phyloP scores from a whole-genome alignment of 2,329 filamentous ascomycete species.

The Aspergillus terreus region DNA sequence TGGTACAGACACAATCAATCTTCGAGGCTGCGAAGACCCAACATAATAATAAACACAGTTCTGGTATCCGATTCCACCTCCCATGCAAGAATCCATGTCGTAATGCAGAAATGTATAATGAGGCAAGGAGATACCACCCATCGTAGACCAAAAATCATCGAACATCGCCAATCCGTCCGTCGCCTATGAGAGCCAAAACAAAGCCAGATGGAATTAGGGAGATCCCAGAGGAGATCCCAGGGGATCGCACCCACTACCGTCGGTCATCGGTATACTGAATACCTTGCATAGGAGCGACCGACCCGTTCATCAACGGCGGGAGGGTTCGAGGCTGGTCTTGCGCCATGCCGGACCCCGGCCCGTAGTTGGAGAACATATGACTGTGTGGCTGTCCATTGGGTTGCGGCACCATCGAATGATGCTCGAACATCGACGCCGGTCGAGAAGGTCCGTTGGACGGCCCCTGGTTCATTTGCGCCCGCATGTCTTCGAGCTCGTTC shows the following conservation, averaged over 20 bases:
- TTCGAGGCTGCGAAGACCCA: not conserved
- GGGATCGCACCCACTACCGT: slow-evolving; percentile 25
- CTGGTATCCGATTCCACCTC: not conserved
- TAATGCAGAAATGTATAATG: slow-evolving; percentile 9
- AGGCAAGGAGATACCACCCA: not conserved
- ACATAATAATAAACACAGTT: not conserved
- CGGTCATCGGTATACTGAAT: slow-evolving; percentile 49
- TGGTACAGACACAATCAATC: not conserved
- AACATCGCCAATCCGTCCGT: not conserved
- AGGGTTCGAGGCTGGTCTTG: slow-evolving; percentile 45
- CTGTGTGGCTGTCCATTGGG: slow-evolving; percentile 32
- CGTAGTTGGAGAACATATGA: slow-evolving; percentile 27
- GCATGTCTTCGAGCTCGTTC: slow-evolving; percentile 35
- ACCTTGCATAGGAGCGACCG: slow-evolving; percentile 46
- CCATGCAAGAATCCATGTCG: slow-evolving; percentile 3
- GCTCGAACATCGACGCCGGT: slow-evolving; percentile 31
- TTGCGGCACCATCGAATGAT: slow-evolving; percentile 32
- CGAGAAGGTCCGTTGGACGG: slow-evolving; percentile 31
- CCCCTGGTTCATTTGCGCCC: slow-evolving; percentile 37
- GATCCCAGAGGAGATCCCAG: too few species aligned
- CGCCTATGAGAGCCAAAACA: not conserved
- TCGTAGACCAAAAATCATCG: not conserved
- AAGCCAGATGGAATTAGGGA: not conserved
- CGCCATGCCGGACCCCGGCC: slow-evolving; percentile 24
- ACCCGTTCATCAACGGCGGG: slow-evolving; percentile 45